phyloP scores from a whole-genome alignment of 192 early-diverging fungal species.

The Spinellus fusiger region DNA sequence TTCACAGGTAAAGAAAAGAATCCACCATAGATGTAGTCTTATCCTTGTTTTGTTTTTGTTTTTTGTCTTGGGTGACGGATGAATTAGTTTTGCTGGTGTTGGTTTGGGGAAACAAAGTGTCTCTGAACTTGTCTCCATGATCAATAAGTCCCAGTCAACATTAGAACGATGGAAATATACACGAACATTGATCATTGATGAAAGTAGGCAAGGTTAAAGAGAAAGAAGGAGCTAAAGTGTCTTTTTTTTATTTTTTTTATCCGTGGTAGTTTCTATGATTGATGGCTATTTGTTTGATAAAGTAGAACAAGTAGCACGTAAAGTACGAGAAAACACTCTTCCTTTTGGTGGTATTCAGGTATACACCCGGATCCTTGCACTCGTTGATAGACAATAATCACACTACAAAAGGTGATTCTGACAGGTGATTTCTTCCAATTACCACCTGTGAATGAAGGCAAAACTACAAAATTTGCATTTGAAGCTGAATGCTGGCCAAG shows the following conservation, averaged over 20 bases:
- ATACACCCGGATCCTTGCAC: background rate
- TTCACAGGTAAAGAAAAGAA: slow-evolving; percentile 37
- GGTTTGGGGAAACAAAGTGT: slow-evolving; percentile 45
- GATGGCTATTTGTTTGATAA: slow-evolving; percentile 65
- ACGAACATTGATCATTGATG: slow-evolving; percentile 66
- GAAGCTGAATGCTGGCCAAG: slow-evolving; percentile 53
- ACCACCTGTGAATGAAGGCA: slow-evolving; percentile 55
- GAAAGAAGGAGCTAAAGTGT: too few relatives aligned
- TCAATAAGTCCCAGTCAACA: slow-evolving; percentile 14
- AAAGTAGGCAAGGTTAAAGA: slow-evolving; percentile 46
- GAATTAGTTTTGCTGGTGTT: slow-evolving; percentile 50
- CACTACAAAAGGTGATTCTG: slow-evolving; percentile 22
- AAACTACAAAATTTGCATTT: slow-evolving; percentile 52
- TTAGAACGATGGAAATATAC: slow-evolving; percentile 46
- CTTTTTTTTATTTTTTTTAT: background rate
- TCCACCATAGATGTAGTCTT: background rate
- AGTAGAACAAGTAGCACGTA: slow-evolving; percentile 56
- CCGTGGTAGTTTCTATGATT: slow-evolving; percentile 62
- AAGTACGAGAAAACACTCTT: slow-evolving; percentile 25
- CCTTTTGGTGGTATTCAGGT: slow-evolving; percentile 79
- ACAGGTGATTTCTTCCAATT: slow-evolving; percentile 79
- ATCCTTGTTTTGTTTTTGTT: background rate
- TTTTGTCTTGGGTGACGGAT: too few relatives aligned
- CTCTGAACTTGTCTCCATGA: slow-evolving; percentile 10
- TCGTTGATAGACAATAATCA: background rate